phyloP scores from a whole-genome alignment of 306 rosid genomes.

The Dalbergia oliveri region DNA sequence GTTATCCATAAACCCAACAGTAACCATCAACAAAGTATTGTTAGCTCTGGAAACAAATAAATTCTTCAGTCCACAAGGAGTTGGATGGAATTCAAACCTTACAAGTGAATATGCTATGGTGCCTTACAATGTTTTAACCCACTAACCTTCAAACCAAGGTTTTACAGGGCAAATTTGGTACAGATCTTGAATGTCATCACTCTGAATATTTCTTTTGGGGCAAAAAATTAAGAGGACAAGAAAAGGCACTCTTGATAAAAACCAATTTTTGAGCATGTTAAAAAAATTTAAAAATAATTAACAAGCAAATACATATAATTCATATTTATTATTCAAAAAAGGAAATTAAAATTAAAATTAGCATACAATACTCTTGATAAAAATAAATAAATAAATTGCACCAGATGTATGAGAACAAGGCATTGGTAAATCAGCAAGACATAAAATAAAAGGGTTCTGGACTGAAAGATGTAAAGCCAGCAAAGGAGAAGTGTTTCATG shows the following conservation, averaged over 20 bases:
- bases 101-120: neutral
- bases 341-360: neutral
- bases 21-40: conserved; percentile 16
- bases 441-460: no score
- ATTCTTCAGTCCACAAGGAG: neutral
- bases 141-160: neutral
- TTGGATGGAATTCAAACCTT: conserved; percentile 31
- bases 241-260: conserved; percentile 5
- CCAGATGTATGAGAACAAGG: no score
- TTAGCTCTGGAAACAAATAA: conserved; percentile 2
- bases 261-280: neutral
- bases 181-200: neutral
- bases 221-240: neutral
- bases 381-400: no score
- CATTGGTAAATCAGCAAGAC: no score
- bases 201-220: neutral
- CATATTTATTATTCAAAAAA: neutral
- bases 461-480: no score
- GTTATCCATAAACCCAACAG: conserved; percentile 16
- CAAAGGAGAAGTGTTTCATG: no score
- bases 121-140: neutral
- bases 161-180: neutral
- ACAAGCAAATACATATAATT: neutral
- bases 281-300: neutral
- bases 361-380: no score